phyloP scores from a whole-genome alignment of 2,329 filamentous ascomycete genomes.

The Cladosporium sphaerospermum region DNA sequence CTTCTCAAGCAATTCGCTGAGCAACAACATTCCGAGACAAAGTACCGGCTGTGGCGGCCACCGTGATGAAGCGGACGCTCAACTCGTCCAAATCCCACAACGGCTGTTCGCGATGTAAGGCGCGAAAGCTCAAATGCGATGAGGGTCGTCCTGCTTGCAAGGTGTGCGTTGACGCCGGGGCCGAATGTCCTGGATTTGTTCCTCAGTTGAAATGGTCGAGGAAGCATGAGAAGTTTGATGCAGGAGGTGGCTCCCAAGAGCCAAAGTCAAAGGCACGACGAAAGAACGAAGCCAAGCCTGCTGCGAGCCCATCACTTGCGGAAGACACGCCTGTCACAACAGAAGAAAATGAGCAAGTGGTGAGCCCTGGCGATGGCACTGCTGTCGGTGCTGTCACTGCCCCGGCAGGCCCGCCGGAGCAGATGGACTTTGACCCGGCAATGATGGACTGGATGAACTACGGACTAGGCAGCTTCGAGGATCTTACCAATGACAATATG shows the following conservation, averaged over 20 bases:
- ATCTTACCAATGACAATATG: slow-evolving; percentile 1
- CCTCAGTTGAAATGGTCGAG: slow-evolving; percentile 44
- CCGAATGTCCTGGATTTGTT: slow-evolving; percentile 42
- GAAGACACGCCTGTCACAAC: background rate
- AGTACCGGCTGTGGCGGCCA: background rate
- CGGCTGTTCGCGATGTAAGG: slow-evolving; percentile 14
- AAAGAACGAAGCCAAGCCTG: background rate
- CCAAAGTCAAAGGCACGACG: slow-evolving; percentile 4
- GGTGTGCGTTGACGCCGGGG: slow-evolving; percentile 39
- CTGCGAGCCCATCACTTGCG: background rate
- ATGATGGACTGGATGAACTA: slow-evolving; percentile 8
- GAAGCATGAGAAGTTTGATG: slow-evolving; percentile 43
- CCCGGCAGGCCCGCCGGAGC: background rate
- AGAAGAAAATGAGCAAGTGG: background rate
- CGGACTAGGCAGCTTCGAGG: background rate
- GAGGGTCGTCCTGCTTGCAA: slow-evolving; percentile 38
- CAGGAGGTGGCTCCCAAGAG: slow-evolving; percentile 14
- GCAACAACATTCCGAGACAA: too few species aligned
- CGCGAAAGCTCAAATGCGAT: slow-evolving; percentile 35
- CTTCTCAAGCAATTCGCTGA: too few species aligned
- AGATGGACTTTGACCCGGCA: slow-evolving; percentile 5
- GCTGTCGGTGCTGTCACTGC: background rate
- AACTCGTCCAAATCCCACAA: slow-evolving; percentile 26
- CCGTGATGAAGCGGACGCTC: slow-evolving; percentile 19
- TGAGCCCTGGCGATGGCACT: background rate